Evolutionary conservation across 192 early-diverging fungal species (phyloP).

Genomic region (Podila epicladia): DNA sequence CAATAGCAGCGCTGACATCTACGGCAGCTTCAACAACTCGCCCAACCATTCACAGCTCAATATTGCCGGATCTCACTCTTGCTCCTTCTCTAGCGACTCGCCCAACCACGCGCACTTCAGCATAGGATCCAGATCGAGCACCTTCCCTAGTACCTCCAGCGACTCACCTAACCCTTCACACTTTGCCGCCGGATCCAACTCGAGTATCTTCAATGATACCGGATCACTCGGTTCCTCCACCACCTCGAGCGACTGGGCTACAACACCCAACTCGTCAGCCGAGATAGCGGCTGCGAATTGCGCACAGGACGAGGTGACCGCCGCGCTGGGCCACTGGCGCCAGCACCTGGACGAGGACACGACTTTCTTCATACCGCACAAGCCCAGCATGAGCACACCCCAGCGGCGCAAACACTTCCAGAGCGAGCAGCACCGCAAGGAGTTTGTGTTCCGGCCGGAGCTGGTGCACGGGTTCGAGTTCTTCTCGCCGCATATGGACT

Average conservation of each 20-base stretch:
- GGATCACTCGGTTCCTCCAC: conserved; percentile 9
- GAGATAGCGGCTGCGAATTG: background rate
- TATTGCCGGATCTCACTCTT: background rate
- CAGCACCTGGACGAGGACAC: conserved; percentile 31
- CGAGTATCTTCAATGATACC: background rate
- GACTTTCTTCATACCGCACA: conserved; percentile 23
- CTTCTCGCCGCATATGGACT: conserved; percentile 48
- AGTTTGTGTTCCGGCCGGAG: conserved; percentile 34
- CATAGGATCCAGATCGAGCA: background rate
- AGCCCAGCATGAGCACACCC: conserved; percentile 22
- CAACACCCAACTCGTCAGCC: background rate
- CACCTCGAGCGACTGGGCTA: conserved; percentile 4
- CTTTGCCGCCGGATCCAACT: background rate
- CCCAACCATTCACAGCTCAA: conserved; percentile 18
- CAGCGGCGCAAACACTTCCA: conserved; percentile 49
- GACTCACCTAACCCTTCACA: conserved; percentile 17
- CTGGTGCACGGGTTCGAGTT: conserved; percentile 51
- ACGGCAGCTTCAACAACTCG: conserved; percentile 15
- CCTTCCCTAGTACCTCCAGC: background rate
- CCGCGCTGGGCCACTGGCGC: conserved; percentile 39
- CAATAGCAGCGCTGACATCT: conserved; percentile 13
- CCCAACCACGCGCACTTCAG: conserved; percentile 12
- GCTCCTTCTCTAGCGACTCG: conserved; percentile 2
- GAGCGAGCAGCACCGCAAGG: conserved; percentile 13
- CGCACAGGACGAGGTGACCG: conserved; percentile 9